Evolutionary conservation across 2,329 filamentous ascomycete species (phyloP).

Genomic region (Piedraia hortae): DNA sequence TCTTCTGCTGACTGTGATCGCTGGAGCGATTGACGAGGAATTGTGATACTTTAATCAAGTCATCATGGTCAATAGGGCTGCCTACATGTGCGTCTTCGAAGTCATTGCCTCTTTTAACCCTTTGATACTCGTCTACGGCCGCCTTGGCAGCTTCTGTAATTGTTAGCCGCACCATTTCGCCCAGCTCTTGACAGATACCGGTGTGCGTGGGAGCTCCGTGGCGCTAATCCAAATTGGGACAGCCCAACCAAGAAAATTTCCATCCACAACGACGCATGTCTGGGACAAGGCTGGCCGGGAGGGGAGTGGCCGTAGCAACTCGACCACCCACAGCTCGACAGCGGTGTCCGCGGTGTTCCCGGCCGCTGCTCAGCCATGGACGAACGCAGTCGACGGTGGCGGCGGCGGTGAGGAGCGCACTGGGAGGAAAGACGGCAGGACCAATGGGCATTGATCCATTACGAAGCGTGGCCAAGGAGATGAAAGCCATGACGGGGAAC

Average conservation of each 20-base stretch:
- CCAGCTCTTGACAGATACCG: too few relatives aligned
- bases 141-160: constrained; percentile 42
- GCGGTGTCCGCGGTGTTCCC: constrained; percentile 11
- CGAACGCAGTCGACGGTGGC: constrained; percentile 34
- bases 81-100: constrained; percentile 19
- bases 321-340: constrained; percentile 3
- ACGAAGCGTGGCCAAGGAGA: constrained; percentile 75
- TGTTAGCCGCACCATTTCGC: constrained; percentile 65
- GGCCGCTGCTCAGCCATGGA: constrained; percentile 8
- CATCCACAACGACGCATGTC: too few relatives aligned
- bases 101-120: constrained; percentile 2
- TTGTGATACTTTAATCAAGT: constrained; percentile 36
- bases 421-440: constrained; percentile 33
- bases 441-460: constrained; percentile 65
- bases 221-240: too few relatives aligned
- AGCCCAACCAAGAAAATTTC: too few relatives aligned
- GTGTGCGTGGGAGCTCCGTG: too few relatives aligned
- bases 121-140: constrained; percentile 21
- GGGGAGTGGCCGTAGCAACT: constrained; percentile 6
- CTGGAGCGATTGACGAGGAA: constrained; percentile 14
- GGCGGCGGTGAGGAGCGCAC: constrained; percentile 38
- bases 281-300: too few relatives aligned
- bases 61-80: constrained; percentile 42
- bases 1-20: constrained; percentile 4
- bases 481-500: constrained; percentile 85